phyloP scores from a whole-genome alignment of 2,329 filamentous ascomycete genomes.

The Exutisphaerella laricina region DNA sequence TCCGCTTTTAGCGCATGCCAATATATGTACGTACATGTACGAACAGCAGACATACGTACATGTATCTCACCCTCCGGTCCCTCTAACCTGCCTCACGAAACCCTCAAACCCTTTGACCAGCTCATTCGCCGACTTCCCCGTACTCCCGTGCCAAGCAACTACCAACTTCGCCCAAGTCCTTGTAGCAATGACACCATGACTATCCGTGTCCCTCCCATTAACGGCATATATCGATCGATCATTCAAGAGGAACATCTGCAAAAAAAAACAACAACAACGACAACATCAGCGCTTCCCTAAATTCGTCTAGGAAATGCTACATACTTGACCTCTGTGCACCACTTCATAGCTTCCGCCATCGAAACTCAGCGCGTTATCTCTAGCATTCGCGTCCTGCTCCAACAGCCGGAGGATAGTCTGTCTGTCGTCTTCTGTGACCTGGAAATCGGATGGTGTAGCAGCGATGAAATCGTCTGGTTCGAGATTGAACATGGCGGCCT shows the following conservation, averaged over 20 bases:
- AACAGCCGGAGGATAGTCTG: background rate
- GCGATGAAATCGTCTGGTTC: background rate
- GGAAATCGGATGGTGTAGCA: background rate
- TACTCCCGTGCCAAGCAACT: background rate
- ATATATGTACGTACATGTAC: too few species aligned
- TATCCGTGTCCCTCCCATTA: background rate
- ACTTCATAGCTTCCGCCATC: background rate
- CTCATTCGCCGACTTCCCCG: slow-evolving; percentile 2
- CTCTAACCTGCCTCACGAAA: background rate
- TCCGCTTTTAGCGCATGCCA: too few species aligned
- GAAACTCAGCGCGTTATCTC: background rate
- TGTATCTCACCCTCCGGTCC: background rate
- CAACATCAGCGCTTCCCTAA: too few species aligned
- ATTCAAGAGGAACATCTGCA: background rate
- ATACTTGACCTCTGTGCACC: background rate
- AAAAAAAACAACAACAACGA: too few species aligned
- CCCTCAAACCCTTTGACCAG: background rate
- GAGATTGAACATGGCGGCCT: background rate
- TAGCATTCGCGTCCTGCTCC: background rate
- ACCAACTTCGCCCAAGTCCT: background rate
- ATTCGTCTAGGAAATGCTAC: background rate
- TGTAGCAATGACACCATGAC: background rate
- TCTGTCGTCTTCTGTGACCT: background rate
- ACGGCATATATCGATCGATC: background rate
- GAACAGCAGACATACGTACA: too few species aligned